Conservation (phyloP, 306 rosid genomes). For the Crotalaria pallida region DNA sequence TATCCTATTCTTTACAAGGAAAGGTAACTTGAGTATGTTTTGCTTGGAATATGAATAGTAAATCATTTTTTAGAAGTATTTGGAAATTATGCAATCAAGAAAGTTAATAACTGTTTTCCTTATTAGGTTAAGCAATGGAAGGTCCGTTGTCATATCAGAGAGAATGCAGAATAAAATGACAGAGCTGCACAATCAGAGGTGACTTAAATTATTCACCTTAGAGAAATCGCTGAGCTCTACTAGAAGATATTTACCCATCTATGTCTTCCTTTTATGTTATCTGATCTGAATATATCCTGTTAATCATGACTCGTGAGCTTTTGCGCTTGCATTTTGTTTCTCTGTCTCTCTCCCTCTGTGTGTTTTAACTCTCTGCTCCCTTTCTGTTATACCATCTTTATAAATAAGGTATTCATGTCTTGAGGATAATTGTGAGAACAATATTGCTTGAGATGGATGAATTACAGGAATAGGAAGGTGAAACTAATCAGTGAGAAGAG, state of each 20-base stretch:
- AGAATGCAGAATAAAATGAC: constrained; percentile 57
- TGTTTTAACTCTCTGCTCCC: not conserved
- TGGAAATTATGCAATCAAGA: constrained; percentile 17
- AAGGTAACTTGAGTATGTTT: constrained; percentile 43
- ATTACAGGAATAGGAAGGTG: not conserved
- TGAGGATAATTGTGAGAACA: not conserved
- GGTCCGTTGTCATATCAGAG: constrained; percentile 75
- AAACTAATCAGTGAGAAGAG: not conserved
- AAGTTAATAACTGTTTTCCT: constrained; percentile 3
- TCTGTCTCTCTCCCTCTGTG: not conserved
- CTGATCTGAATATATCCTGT: constrained; percentile 2
- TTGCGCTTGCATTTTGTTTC: not conserved
- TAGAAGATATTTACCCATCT: not conserved
- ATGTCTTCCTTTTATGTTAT: not conserved
- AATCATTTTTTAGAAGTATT: constrained; percentile 1
- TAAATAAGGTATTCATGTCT: not conserved
- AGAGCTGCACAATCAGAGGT: constrained; percentile 72
- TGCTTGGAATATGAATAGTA: not conserved
- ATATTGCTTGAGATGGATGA: not conserved
- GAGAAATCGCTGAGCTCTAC: not conserved
- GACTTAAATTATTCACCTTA: constrained; percentile 18
- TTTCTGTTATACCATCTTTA: not conserved
- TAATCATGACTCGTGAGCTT: not conserved
- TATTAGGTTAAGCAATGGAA: constrained; percentile 64
- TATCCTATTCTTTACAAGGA: constrained; percentile 88